Evolutionary conservation across 257 asterid genomes (phyloP).

Genomic region (Przewalskia tangutica): DNA sequence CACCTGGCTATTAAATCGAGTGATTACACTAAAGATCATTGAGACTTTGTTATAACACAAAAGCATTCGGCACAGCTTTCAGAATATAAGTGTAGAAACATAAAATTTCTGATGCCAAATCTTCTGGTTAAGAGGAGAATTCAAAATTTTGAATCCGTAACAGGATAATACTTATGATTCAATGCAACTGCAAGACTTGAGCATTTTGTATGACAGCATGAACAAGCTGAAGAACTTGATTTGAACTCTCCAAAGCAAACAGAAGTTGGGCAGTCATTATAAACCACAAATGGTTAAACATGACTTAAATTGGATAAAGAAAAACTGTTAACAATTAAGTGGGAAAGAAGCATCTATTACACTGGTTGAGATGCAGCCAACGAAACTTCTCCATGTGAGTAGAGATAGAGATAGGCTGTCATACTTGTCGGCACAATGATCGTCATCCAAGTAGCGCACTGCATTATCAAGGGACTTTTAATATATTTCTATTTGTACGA

Average conservation of each 20-base stretch:
- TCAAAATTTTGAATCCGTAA: background rate
- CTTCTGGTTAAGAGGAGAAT: background rate
- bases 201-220: background rate
- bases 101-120: background rate
- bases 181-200: background rate
- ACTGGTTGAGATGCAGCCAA: constrained; percentile 99
- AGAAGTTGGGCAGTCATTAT: background rate
- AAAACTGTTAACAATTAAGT: constrained; percentile 3
- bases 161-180: background rate
- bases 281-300: background rate
- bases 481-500: background rate
- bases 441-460: constrained; percentile 99
- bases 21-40: background rate
- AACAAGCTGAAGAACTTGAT: constrained; percentile 2
- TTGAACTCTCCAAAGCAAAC: background rate
- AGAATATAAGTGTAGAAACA: background rate
- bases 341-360: constrained; percentile 96
- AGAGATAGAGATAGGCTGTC: constrained; percentile 94
- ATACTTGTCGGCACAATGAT: constrained; percentile 94
- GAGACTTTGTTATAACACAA: background rate
- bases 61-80: background rate
- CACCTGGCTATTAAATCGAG: background rate
- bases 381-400: constrained; percentile 94
- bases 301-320: constrained; percentile 2
- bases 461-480: constrained; percentile 24